A percentile compares a stretch with the other conserved stretches of the same genome.
Conservation (phyloP, 345 rosid species). For the Populus simonii region DNA sequence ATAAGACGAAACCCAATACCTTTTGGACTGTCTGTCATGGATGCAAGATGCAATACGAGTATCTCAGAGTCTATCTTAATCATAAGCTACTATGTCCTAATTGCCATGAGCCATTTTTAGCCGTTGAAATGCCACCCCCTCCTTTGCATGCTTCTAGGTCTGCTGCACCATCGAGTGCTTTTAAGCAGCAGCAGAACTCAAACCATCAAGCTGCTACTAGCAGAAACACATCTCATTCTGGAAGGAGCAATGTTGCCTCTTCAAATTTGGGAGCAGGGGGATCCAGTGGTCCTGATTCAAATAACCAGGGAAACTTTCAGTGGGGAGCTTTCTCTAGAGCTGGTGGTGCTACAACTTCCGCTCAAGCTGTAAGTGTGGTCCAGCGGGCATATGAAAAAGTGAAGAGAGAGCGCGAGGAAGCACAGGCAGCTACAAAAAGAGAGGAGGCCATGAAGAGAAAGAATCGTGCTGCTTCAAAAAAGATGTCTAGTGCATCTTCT, state of each 20-base stretch:
- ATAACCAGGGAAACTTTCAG: slow-evolving; percentile 37
- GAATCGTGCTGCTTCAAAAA: slow-evolving; percentile 32
- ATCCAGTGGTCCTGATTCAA: slow-evolving; percentile 27
- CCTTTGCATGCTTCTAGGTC: slow-evolving; percentile 23
- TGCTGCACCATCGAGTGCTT: slow-evolving; percentile 42
- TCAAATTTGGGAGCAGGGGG: slow-evolving; percentile 25
- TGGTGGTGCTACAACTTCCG: slow-evolving; percentile 40
- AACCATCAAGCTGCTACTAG: slow-evolving; percentile 36
- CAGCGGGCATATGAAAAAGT: slow-evolving; percentile 59
- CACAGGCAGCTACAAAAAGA: slow-evolving; percentile 41
- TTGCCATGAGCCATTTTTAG: slow-evolving; percentile 42
- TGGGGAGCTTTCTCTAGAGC: slow-evolving; percentile 52
- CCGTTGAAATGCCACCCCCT: slow-evolving; percentile 39
- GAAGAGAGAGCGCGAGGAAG: slow-evolving; percentile 55
- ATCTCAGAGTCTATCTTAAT: slow-evolving; percentile 39
- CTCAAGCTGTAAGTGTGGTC: slow-evolving; percentile 58
- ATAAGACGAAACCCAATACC: slow-evolving; percentile 27
- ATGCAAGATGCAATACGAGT: slow-evolving; percentile 51
- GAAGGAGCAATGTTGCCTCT: slow-evolving; percentile 22
- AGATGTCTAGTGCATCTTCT: slow-evolving; percentile 28
- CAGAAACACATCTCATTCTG: slow-evolving; percentile 28
- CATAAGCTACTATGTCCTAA: slow-evolving; percentile 43
- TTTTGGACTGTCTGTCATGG: slow-evolving; percentile 48
- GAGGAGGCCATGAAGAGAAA: slow-evolving; percentile 44
- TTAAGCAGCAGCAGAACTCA: slow-evolving; percentile 36